Evolutionary conservation across 2,329 filamentous ascomycete genomes (phyloP), one percentile per base, ranked within the genome.

Genomic region (Ascochyta rabiei): DNA sequence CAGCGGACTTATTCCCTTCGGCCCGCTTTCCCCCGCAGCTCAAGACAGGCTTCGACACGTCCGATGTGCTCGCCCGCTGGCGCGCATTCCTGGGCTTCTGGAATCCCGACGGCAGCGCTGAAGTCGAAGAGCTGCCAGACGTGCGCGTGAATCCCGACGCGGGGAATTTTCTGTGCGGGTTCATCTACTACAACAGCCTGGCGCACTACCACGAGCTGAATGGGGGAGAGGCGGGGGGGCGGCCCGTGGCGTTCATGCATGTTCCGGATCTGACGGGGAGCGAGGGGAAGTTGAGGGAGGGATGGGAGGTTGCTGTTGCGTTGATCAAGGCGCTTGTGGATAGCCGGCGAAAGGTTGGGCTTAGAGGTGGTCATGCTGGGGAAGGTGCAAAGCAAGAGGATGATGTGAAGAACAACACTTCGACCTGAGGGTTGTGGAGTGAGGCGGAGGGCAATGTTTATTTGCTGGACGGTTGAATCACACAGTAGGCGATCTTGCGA

Each of bases 81-180:
- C 61, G 61, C 31, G 39, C 34, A 2, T 41, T 58, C 28, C 56
- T 72, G 1, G 59, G 53, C 3, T 57, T 57, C 34, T 24, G 40
- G 6, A 44, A 42, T 13, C 31, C 46, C 0, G 39, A 57, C 19
- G 48, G 47, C 6, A 39, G n/a, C 13, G 31, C 39, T 2, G 30
- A 7, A 6, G 39, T 30, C 10, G 48, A 58, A 3, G 33, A 38
- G 13, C 15, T 21, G 6, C 57, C 69, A 0, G 71, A 74, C 56
- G 68, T 75, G 6, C 59, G 70, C 1, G 46, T 66, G 1, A 69
- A 64, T 12, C 59, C 59, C 2, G 70, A 75, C 49, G 68, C 73
- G 1, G 71, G 73, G 3, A 75, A 75, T 26, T 75, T 74, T 43
- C 28, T 75, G 50, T 75, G 73, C 15, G 73, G 71, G 0, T 75